These are phyloP conservation scores for Trametes polyzona DNA, from an alignment of 1,284 basidiomycete genomes.

Conservation along the genomic window DNA sequence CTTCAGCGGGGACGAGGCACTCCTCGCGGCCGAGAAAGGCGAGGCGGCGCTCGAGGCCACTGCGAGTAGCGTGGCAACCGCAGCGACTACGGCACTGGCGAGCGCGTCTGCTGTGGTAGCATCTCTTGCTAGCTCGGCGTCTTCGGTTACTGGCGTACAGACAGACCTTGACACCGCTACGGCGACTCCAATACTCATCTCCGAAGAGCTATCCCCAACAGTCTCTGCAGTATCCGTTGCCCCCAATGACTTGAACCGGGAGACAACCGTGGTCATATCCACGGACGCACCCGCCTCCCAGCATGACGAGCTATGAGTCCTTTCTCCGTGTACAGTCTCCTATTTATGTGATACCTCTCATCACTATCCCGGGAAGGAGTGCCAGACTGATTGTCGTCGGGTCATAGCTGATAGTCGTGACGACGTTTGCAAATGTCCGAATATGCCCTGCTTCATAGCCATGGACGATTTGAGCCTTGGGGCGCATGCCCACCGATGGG, in stretches of 20 bases:
- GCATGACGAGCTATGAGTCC: conserved; percentile 17
- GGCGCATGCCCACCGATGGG: too few relatives aligned
- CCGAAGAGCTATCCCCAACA: background rate
- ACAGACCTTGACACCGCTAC: background rate
- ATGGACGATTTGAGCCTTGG: too few relatives aligned
- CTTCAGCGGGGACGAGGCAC: conserved; percentile 28
- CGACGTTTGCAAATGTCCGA: too few relatives aligned
- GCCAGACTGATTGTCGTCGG: too few relatives aligned
- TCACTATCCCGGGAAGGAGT: too few relatives aligned
- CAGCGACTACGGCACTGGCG: conserved; percentile 6
- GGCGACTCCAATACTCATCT: background rate
- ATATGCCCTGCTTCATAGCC: too few relatives aligned
- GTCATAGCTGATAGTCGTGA: too few relatives aligned
- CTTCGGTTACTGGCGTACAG: background rate
- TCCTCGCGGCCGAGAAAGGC: conserved; percentile 33
- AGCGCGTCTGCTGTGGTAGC: conserved; percentile 6
- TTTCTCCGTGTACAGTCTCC: too few relatives aligned
- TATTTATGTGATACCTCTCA: too few relatives aligned
- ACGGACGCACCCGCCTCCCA: too few relatives aligned
- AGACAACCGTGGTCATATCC: background rate
- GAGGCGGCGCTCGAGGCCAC: background rate
- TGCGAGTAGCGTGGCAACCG: conserved; percentile 2
- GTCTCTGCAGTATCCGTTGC: background rate
- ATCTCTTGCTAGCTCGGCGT: conserved; percentile 2
- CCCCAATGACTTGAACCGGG: background rate